Evolutionary conservation across 2,329 filamentous ascomycete species (phyloP).

Genomic region (Apiospora hydei): DNA sequence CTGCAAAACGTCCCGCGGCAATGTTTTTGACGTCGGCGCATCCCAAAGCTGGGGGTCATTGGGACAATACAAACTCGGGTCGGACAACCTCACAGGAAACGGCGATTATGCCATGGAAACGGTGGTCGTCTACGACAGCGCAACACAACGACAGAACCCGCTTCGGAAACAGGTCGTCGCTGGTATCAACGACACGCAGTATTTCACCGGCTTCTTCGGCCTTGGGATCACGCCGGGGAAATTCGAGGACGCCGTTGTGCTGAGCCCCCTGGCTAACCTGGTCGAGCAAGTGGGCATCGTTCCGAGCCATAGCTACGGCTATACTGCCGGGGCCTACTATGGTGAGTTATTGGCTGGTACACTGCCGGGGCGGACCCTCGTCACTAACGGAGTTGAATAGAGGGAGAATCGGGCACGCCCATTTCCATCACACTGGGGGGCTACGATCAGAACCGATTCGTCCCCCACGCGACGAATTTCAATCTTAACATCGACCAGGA

Average conservation of each 20-base stretch:
- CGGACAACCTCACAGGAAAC: constrained; percentile 68
- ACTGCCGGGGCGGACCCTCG: constrained; percentile 2
- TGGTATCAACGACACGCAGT: constrained; percentile 62
- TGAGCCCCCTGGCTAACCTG: constrained; percentile 62
- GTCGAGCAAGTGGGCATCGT: constrained; percentile 67
- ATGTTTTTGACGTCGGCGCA: constrained; percentile 58
- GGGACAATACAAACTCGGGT: constrained; percentile 66
- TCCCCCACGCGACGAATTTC: constrained; percentile 67
- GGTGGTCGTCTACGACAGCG: constrained; percentile 49
- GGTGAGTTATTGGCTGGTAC: constrained; percentile 51
- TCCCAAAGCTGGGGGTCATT: constrained; percentile 67
- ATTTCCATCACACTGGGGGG: constrained; percentile 73
- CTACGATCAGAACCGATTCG: constrained; percentile 69
- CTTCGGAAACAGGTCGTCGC: constrained; percentile 57
- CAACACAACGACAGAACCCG: constrained; percentile 46
- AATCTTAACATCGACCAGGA: constrained; percentile 61
- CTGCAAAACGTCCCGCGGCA: constrained; percentile 65
- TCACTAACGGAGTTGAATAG: constrained; percentile 42
- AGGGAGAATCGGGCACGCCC: constrained; percentile 50
- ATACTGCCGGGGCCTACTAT: constrained; percentile 78
- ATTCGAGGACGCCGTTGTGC: constrained; percentile 57
- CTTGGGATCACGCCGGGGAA: constrained; percentile 62
- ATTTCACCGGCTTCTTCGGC: constrained; percentile 63
- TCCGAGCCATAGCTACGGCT: constrained; percentile 77
- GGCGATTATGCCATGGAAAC: constrained; percentile 69